Base-by-base conservation (phyloP, 345 rosid species). In the Eutrema heterophyllum region DNA sequence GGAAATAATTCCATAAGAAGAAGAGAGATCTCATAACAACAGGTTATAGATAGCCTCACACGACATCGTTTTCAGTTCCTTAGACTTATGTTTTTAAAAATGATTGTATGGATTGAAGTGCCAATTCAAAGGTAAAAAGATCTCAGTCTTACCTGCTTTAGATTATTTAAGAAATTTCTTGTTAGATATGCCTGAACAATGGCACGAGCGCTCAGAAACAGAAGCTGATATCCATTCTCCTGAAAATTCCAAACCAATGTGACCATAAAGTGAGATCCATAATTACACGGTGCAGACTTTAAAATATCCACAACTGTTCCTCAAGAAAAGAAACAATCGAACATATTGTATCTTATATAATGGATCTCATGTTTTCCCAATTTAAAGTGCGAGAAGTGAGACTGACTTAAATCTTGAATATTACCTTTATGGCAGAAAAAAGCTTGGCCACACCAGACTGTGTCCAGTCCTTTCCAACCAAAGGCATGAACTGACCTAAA, bases 381-480 rank as follows among this genome's bases (percentile, higher is more conserved):
- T 0, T 9, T 13, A 13, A 64, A 27, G 11, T 29, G 35, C 7
- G 5, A 48, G 48, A 70, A 55, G 70, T 38, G 2, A 70, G 29
- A 77, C 44, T 40, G 71, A n/a, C 54, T 55, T 70, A 3, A 64
- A 18, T 39, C 18, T 43, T 57, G 49, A 52, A 43, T 14, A 67
- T 58, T 63, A 89, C 98, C 97, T 93, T 85, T 66, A 93, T 93
- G 16, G 97, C 98, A 40, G 86, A 90, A 72, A 93, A 93, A 72
- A 93, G 97, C 78, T 81, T 86, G 73, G 98, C 93, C 48, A 93
- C 98, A 58, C 98, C 98, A 68, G 96, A 88, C 71, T 93, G 98
- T 38, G 98, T 85, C 98, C 98, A 93, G 75, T 93, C 98, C 76
- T 85, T 90, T 72, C 98, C 98, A 73, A 93, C 92, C 83, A 93